Base-by-base conservation (phyloP, 345 rosid species). In the Cochlearia excelsa region DNA sequence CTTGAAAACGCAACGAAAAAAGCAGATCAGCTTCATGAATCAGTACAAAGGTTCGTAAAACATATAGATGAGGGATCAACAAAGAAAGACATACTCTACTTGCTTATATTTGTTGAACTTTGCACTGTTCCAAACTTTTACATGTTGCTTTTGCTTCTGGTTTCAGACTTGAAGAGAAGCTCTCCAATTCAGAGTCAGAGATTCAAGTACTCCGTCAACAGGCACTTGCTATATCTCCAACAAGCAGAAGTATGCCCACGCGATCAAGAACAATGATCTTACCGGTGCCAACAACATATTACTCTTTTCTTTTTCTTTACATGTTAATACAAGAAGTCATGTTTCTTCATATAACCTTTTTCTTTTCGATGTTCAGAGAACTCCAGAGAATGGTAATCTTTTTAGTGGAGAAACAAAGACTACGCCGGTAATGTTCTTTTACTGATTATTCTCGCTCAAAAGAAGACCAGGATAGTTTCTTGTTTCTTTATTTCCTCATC, bases 181-280 rank as follows among this genome's bases (percentile, higher is more conserved):
- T 94, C 71, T 81, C 96, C 67, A 94, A 94, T 74, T 84, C 87
- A 40, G 99, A 94, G 74, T 87, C 99, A 1, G 99, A 94, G 74
- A 94, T 76, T 80, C 99, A 94, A 83, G 97, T 94, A 39, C 92
- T 94, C 42, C 90, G 99, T 47, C 96, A 94, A 75, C 99, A 94
- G 74, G 90, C 99, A 59, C 76, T 94, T 69, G 76, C 92, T 59
- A 80, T 94, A 63, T 90, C 99, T 9, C 97, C 99, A 38, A 94
- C 97, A 45, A 91, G 92, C 53, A 90, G 85, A 78, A 49, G 86
- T 63, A 66, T 87, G 75, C 59, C 96, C 57, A 72, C 78, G 1
- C 81, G 88, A 61, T 83, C 84, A 59, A 87, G 78, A 73, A 79
- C 92, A 57, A 70, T 78, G 72, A 65, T 78, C 78, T 68, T 85